Conservation (phyloP, 257 asterid species). For the Lantana camara region DNA sequence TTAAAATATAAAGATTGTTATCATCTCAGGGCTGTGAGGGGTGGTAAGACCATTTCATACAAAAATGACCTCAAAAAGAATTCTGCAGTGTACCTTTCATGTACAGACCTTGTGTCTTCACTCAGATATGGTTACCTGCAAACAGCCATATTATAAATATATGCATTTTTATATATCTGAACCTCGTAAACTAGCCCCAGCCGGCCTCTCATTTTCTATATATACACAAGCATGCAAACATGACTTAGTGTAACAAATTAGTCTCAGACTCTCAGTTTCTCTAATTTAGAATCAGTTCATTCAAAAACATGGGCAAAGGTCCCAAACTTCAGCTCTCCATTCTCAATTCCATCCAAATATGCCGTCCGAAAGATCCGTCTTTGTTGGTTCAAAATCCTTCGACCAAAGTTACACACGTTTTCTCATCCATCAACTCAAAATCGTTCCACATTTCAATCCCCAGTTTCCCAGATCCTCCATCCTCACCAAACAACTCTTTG, state of each 20-base stretch:
- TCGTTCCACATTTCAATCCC: constrained; percentile 44
- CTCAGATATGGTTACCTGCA: constrained; percentile 40
- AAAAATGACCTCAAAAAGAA: constrained; percentile 33
- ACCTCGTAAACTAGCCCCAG: constrained; percentile 7
- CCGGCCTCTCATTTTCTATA: constrained; percentile 37
- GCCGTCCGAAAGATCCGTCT: constrained; percentile 42
- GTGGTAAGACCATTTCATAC: constrained; percentile 30
- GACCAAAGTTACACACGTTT: too few relatives aligned
- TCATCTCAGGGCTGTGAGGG: too few relatives aligned
- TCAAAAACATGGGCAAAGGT: constrained; percentile 29
- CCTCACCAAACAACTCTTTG: constrained; percentile 5
- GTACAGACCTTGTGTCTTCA: constrained; percentile 34
- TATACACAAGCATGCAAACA: not conserved
- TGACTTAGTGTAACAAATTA: too few relatives aligned
- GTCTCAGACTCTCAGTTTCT: too few relatives aligned
- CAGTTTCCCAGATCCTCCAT: constrained; percentile 47
- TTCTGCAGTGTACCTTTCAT: constrained; percentile 38
- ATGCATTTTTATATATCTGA: not conserved
- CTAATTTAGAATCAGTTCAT: not conserved
- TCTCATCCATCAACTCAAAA: constrained; percentile 39
- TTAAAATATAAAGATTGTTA: too few relatives aligned
- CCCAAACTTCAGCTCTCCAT: constrained; percentile 34
- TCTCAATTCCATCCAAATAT: constrained; percentile 41
- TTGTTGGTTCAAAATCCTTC: constrained; percentile 38
- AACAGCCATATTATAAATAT: constrained; percentile 11